Evolutionary conservation across 306 rosid species (phyloP).

Genomic region (Echinosophora koreensis): DNA sequence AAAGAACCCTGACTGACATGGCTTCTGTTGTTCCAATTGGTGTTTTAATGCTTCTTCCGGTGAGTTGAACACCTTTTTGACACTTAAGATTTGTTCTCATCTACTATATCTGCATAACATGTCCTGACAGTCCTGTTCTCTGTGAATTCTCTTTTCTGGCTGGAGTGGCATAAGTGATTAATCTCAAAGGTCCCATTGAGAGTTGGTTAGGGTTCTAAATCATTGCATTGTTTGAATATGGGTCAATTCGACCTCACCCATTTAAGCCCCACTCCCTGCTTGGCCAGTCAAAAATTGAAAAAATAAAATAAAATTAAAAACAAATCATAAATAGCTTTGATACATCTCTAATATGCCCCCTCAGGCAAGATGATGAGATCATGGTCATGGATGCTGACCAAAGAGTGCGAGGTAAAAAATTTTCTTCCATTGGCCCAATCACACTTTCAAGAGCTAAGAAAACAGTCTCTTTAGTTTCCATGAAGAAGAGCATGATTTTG

Average conservation of each 20-base stretch:
- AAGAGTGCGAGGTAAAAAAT: neutral
- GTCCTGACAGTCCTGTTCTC: neutral
- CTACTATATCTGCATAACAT: conserved; percentile 27
- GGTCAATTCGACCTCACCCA: neutral
- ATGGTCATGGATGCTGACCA: neutral
- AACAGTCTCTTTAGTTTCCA: neutral
- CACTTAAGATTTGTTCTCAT: conserved; percentile 21
- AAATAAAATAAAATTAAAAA: neutral
- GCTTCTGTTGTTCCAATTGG: conserved; percentile 98
- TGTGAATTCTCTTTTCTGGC: neutral
- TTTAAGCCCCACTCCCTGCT: neutral
- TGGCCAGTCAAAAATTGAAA: conserved; percentile 19
- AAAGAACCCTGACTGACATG: conserved; percentile 88
- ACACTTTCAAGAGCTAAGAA: neutral
- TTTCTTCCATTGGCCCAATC: neutral
- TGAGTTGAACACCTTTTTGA: conserved; percentile 55
- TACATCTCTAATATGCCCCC: neutral
- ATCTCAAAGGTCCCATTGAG: neutral
- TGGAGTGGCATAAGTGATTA: conserved; percentile 8
- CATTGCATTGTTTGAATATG: neutral
- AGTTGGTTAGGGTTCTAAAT: conserved; percentile 36
- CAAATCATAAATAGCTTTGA: neutral
- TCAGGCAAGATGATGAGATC: neutral
- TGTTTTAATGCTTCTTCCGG: conserved; percentile 95
- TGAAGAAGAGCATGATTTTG: neutral